Evolutionary conservation across 164 flowering plant genomes (phyloP).

Genomic region (Malania oleifera): DNA sequence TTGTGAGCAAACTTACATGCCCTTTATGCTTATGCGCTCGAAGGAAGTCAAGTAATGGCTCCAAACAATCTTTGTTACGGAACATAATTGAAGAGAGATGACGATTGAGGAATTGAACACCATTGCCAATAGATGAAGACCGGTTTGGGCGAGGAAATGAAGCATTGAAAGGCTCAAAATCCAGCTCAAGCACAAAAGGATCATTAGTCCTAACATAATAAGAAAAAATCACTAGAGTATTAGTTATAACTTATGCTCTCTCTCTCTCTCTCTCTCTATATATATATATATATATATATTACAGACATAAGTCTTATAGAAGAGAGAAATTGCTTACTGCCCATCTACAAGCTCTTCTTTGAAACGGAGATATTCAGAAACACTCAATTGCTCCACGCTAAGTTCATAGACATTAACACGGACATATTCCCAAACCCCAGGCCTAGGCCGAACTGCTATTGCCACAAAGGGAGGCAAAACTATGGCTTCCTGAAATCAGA

Average conservation of each 20-base stretch:
- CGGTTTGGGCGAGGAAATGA: constrained; percentile 71
- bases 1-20: constrained; percentile 44
- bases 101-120: constrained; percentile 94
- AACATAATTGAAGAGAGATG: constrained; percentile 92
- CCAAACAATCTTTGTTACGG: constrained; percentile 72
- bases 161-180: constrained; percentile 93
- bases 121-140: constrained; percentile 89
- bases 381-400: constrained; percentile 73
- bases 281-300: not conserved
- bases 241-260: no score
- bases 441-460: constrained; percentile 88
- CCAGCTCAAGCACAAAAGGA: constrained; percentile 67
- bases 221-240: not conserved
- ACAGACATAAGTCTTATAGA: not conserved
- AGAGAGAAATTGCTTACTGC: constrained; percentile 30
- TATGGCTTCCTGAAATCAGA: constrained; percentile 72
- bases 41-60: constrained; percentile 88
- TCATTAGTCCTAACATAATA: constrained; percentile 33
- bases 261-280: no score
- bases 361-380: constrained; percentile 75
- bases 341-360: constrained; percentile 83
- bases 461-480: constrained; percentile 92
- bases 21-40: constrained; percentile 77
- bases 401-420: constrained; percentile 86
- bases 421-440: constrained; percentile 97